Conservation (phyloP, 2,329 filamentous ascomycete species). For the Arthrocladium fulminans region DNA sequence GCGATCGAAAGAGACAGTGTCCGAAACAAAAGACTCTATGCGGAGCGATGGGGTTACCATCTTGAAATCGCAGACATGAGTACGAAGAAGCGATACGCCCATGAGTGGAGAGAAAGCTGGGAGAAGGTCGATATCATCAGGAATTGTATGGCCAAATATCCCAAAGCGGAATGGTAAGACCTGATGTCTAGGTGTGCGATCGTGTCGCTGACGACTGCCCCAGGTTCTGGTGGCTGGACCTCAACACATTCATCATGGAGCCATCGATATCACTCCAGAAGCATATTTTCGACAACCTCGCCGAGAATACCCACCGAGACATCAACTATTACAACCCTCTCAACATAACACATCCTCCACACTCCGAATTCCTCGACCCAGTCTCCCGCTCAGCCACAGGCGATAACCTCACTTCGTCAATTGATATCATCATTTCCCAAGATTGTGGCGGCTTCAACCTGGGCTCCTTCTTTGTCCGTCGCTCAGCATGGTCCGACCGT, state of each 20-base stretch:
- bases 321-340: conserved; percentile 95
- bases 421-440: conserved; percentile 83
- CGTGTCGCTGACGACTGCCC: conserved; percentile 11
- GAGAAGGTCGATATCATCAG: conserved; percentile 95
- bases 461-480: conserved; percentile 84
- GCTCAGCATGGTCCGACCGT: conserved; percentile 81
- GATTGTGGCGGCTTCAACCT: conserved; percentile 96
- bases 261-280: conserved; percentile 78
- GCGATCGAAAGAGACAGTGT: conserved; percentile 95
- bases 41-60: conserved; percentile 81
- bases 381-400: conserved; percentile 63
- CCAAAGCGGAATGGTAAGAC: conserved; percentile 84
- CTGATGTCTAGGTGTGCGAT: not conserved
- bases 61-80: conserved; percentile 97
- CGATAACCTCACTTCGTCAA: conserved; percentile 66
- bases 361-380: conserved; percentile 65
- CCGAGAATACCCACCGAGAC: conserved; percentile 73
- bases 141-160: conserved; percentile 83
- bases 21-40: conserved; percentile 88
- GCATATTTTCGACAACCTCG: conserved; percentile 79
- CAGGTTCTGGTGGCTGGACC: conserved; percentile 98
- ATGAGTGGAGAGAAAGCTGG: conserved; percentile 99
- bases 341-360: conserved; percentile 79
- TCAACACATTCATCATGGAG: conserved; percentile 98
- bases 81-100: conserved; percentile 95